These are phyloP conservation scores for Saitozyma sp. DNA, from an alignment of 768 basidiomycete species.

Conservation along the genomic window DNA sequence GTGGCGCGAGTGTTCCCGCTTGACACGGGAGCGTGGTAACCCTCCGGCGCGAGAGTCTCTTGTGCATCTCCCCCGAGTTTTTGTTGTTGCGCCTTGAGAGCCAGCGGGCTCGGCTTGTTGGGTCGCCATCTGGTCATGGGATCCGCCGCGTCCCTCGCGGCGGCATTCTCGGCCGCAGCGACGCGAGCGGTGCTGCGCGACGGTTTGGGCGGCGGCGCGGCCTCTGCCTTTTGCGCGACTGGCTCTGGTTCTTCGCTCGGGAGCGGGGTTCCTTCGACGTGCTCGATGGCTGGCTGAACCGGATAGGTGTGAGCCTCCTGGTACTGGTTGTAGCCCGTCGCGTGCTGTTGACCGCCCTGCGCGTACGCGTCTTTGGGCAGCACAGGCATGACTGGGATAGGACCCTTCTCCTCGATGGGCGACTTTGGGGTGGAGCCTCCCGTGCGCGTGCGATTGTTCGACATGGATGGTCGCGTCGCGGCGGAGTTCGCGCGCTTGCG, in stretches of 20 bases:
- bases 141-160: conserved; percentile 31
- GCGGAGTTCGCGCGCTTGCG: conserved; percentile 15
- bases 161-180: conserved; percentile 37
- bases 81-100: conserved; percentile 8
- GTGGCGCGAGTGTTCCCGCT: neutral
- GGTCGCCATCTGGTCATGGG: conserved; percentile 31
- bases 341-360: neutral
- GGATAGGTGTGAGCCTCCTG: neutral
- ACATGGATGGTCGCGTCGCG: conserved; percentile 18
- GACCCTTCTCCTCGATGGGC: conserved; percentile 20
- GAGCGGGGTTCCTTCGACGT: neutral
- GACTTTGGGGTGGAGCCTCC: conserved; percentile 12
- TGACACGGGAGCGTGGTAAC: neutral
- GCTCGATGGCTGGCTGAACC: conserved; percentile 1
- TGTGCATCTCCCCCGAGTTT: neutral
- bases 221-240: neutral
- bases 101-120: conserved; percentile 42
- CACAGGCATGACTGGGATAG: conserved; percentile 29
- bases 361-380: conserved; percentile 15
- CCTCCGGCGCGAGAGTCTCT: neutral
- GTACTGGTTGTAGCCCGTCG: neutral
- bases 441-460: conserved; percentile 17
- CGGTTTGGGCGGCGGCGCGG: neutral
- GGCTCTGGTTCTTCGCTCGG: no score
- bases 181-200: conserved; percentile 26